Evolutionary conservation across 306 rosid genomes (phyloP).

Genomic region (Sicyos edulis): DNA sequence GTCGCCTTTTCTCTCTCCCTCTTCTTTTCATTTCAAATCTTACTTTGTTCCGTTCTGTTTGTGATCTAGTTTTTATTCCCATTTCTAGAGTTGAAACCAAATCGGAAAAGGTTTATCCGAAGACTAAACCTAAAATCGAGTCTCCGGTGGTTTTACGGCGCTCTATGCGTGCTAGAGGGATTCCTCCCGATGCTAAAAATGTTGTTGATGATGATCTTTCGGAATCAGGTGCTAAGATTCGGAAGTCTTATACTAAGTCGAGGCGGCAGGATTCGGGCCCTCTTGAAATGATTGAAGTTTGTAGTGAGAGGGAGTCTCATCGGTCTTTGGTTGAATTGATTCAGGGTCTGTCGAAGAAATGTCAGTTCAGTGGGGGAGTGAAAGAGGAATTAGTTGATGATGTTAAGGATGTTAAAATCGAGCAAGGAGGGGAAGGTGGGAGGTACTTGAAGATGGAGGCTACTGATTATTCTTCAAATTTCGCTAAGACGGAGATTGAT

Average conservation of each 20-base stretch:
- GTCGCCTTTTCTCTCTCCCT: slow-evolving; percentile 26
- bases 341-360: slow-evolving; percentile 30
- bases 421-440: not conserved
- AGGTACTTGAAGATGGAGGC: slow-evolving; percentile 32
- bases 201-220: slow-evolving; percentile 21
- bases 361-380: slow-evolving; percentile 5
- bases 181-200: slow-evolving; percentile 49
- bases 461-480: not conserved
- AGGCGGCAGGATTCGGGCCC: slow-evolving; percentile 34
- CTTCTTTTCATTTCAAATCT: not conserved
- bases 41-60: slow-evolving; percentile 2
- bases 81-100: slow-evolving; percentile 40
- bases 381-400: slow-evolving; percentile 2
- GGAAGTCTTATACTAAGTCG: slow-evolving; percentile 19
- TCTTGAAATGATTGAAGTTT: slow-evolving; percentile 41
- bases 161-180: slow-evolving; percentile 63
- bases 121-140: slow-evolving; percentile 46
- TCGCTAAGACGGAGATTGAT: not conserved
- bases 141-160: slow-evolving; percentile 55
- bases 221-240: slow-evolving; percentile 9
- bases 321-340: slow-evolving; percentile 34
- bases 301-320: slow-evolving; percentile 33
- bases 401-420: slow-evolving; percentile 9
- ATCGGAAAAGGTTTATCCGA: slow-evolving; percentile 35
- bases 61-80: not conserved